phyloP scores from a whole-genome alignment of 306 rosid genomes.

The Quercus suber region DNA sequence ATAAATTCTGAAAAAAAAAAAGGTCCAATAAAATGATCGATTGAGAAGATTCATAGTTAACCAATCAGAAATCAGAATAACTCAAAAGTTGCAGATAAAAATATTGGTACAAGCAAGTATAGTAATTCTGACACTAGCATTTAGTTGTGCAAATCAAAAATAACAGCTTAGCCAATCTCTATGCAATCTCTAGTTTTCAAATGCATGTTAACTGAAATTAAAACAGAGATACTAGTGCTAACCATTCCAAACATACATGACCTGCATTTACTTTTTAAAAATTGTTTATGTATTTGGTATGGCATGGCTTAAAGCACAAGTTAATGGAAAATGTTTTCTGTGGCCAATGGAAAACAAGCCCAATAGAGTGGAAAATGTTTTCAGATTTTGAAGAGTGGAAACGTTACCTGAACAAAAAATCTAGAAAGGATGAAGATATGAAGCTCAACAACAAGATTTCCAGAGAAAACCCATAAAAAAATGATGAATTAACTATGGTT shows the following conservation, averaged over 20 bases:
- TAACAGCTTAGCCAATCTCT: not conserved
- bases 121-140: not conserved
- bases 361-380: no score
- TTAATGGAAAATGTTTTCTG: no score
- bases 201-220: not conserved
- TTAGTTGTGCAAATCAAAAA: not conserved
- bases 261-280: not conserved
- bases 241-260: not conserved
- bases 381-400: no score
- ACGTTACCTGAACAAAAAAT: not conserved
- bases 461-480: not conserved
- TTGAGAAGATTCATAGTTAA: not conserved
- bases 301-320: no score
- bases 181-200: not conserved
- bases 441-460: not conserved
- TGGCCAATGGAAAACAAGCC: no score
- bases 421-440: not conserved
- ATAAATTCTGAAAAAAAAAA: constrained; percentile 53
- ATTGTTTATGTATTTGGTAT: no score
- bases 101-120: not conserved
- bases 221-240: not conserved
- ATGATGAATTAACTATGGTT: not conserved
- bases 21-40: not conserved
- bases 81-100: not conserved
- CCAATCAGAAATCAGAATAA: not conserved